Conservation (phyloP, 306 rosid species). For the Ormosia emarginata region DNA sequence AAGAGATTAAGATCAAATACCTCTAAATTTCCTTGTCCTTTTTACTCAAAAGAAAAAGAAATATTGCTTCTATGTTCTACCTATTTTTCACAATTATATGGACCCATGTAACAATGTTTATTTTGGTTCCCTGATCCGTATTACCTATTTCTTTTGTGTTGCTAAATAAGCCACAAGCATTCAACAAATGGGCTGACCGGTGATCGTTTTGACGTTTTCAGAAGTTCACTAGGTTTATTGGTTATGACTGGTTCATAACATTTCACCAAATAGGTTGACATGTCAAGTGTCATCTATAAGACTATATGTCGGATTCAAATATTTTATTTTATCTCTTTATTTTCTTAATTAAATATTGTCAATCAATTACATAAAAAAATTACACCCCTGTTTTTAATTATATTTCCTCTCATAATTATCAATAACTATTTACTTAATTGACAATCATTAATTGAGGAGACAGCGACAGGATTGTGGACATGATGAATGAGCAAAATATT, state of each 20-base stretch:
- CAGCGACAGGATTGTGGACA: neutral
- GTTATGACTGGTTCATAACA: neutral
- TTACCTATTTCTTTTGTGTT: neutral
- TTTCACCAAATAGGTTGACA: neutral
- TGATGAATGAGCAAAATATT: neutral
- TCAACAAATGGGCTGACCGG: neutral
- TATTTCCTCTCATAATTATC: neutral
- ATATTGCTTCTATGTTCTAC: too few relatives aligned
- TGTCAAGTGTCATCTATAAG: neutral
- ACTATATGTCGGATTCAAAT: neutral
- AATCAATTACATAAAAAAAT: neutral
- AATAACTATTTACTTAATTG: neutral
- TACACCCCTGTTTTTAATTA: neutral
- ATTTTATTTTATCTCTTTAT: neutral
- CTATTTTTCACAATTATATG: neutral
- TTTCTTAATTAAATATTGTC: neutral
- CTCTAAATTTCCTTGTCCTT: neutral
- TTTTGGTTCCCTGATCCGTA: too few relatives aligned
- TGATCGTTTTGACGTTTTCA: too few relatives aligned
- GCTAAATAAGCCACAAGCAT: neutral
- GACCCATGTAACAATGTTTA: too few relatives aligned
- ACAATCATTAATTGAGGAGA: neutral
- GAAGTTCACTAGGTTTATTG: neutral
- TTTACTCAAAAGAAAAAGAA: neutral
- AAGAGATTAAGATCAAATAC: neutral